Percentiles rank a stretch among this genome's conserved stretches.
phyloP scores from a whole-genome alignment of 352 stramenopile species.

The Phytophthora palmivora region DNA sequence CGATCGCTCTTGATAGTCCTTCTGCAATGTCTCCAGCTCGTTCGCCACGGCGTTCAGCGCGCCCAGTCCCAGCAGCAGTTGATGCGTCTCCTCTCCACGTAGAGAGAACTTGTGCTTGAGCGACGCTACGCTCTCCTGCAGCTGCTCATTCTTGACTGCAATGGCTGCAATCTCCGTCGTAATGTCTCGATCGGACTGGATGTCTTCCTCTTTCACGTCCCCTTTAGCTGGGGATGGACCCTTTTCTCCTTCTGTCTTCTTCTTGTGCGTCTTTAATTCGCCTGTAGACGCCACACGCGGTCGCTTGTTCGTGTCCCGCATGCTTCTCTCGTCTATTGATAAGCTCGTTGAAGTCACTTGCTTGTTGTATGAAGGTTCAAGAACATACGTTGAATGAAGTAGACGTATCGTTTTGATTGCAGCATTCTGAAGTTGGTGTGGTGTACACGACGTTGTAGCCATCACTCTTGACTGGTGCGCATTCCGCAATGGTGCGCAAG shows the following conservation, averaged over 20 bases:
- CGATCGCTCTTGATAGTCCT: constrained; percentile 54
- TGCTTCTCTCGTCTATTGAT: no score
- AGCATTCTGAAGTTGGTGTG: not conserved
- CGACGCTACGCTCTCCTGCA: constrained; percentile 47
- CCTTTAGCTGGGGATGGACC: constrained; percentile 2
- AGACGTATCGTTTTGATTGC: no score
- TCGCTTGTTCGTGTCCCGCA: constrained; percentile 39
- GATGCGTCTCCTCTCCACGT: constrained; percentile 45
- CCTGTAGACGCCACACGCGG: constrained; percentile 17
- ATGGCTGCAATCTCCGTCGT: constrained; percentile 36
- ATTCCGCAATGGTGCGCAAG: constrained; percentile 73
- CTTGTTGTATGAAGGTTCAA: no score
- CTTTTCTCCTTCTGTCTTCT: constrained; percentile 31
- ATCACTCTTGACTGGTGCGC: constrained; percentile 7
- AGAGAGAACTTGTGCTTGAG: constrained; percentile 49
- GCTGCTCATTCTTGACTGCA: constrained; percentile 46
- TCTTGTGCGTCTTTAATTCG: constrained; percentile 17
- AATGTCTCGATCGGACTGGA: constrained; percentile 1
- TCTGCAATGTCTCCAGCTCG: constrained; percentile 49
- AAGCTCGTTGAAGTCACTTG: no score
- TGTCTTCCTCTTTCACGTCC: constrained; percentile 9
- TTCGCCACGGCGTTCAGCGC: constrained; percentile 48
- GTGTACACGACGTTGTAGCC: constrained; percentile 4
- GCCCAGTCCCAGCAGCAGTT: constrained; percentile 42
- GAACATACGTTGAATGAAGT: no score